Evolutionary conservation across 108 stramenopile genomes (phyloP).

Genomic region (Cyclotella choctawhatcheeana): DNA sequence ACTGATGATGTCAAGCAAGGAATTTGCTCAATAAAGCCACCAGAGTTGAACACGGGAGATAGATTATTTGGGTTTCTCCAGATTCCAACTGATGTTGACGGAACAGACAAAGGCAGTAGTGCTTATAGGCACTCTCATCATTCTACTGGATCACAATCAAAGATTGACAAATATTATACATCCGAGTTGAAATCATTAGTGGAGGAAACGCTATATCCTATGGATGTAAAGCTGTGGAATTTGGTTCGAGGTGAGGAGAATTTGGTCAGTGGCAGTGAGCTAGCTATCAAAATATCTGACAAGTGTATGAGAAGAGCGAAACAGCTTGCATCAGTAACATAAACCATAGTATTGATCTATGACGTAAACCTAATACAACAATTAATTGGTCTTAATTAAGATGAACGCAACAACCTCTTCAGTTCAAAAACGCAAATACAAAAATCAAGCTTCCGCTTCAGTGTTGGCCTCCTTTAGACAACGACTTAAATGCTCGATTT

Average conservation of each 20-base stretch:
- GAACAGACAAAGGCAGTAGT: not conserved
- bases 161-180: constrained; percentile 32
- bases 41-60: constrained; percentile 13
- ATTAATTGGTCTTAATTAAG: not conserved
- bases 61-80: constrained; percentile 31
- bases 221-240: constrained; percentile 38
- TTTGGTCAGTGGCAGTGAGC: constrained; percentile 20
- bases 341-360: not conserved
- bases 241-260: constrained; percentile 13
- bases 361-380: not conserved
- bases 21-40: constrained; percentile 12
- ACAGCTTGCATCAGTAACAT: constrained; percentile 5
- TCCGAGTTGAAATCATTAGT: constrained; percentile 3
- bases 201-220: constrained; percentile 26
- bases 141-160: constrained; percentile 33
- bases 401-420: not conserved
- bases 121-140: constrained; percentile 20
- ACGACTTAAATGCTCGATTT: not conserved
- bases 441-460: not conserved
- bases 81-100: not conserved
- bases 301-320: constrained; percentile 15
- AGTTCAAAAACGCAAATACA: not conserved
- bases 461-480: constrained; percentile 1
- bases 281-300: constrained; percentile 22
- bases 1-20: not conserved